Conservation (phyloP, 169 alveolate species). For the Plasmodium gonderi region DNA sequence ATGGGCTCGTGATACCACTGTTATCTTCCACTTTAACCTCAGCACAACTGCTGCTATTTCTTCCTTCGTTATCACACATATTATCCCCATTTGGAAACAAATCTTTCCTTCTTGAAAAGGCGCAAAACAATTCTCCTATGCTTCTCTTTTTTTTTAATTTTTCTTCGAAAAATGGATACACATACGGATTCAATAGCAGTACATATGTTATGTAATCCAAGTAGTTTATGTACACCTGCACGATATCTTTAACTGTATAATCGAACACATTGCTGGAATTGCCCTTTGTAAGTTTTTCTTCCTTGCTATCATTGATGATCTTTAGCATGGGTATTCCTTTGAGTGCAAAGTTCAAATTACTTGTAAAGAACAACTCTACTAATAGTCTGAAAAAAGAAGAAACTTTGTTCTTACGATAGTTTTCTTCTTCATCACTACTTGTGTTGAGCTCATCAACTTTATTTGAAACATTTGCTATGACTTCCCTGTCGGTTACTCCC, state of each 20-base stretch:
- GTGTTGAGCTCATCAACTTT: background rate
- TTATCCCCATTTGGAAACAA: background rate
- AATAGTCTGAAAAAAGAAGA: slow-evolving; percentile 12
- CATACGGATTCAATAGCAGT: slow-evolving; percentile 41
- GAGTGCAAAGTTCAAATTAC: background rate
- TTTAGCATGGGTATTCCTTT: slow-evolving; percentile 23
- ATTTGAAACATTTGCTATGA: background rate
- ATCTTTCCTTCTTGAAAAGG: slow-evolving; percentile 29
- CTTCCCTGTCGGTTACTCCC: background rate
- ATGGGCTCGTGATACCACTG: too few species aligned
- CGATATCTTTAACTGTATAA: slow-evolving; percentile 14
- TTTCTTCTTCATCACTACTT: background rate
- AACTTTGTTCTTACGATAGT: background rate
- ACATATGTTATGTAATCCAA: slow-evolving; percentile 52
- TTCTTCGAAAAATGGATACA: slow-evolving; percentile 3
- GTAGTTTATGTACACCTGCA: slow-evolving; percentile 29
- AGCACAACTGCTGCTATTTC: background rate
- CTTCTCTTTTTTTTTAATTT: slow-evolving; percentile 6
- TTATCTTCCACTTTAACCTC: background rate
- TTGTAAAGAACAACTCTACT: slow-evolving; percentile 33
- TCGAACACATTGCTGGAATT: background rate
- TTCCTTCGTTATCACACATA: background rate
- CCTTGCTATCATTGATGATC: slow-evolving; percentile 5
- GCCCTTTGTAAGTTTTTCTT: background rate
- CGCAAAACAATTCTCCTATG: slow-evolving; percentile 15